Base-by-base conservation (phyloP, 495 filamentous ascomycete species). In the Hypomontagnella submonticulosa region DNA sequence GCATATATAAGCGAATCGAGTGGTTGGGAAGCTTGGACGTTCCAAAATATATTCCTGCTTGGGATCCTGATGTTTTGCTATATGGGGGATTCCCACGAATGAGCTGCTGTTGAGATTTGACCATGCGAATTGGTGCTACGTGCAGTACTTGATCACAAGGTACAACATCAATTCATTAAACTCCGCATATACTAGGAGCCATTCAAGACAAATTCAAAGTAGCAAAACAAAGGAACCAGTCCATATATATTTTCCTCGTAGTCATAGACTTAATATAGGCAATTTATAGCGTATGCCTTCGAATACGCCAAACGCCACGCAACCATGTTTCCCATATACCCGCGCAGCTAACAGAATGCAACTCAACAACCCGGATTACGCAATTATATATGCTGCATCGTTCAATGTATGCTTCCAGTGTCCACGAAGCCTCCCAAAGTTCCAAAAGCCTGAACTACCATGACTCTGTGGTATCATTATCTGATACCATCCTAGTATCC, bases 401-500 rank as follows among this genome's bases (percentile, higher is more conserved):
- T 33, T 20, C 46, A 13, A 43, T 43, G 1, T 37, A 32, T 33
- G 30, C 13, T 50, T 47, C 23, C 32, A 43, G 34, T 43, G 19
- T 34, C 41, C 42, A 7, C 1, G 12, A 13, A 4, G n/a, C n/a
- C 11, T 9, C 15, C 13, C 7, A 19, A 2, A 32, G 19, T 52
- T 7, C 4, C 10, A 33, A 49, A 50, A 34, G 3, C 4, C 16
- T 6, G 6, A 27, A 27, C 23, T 27, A 27, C 23, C 23, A 27
- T 6, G 23, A 27, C 23, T n/a, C n/a, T 6, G 23, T 27, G 23
- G 6, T 27, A 27, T 6, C 5, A 18, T 18, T 3, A n/a, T 11
- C 10, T 20, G 20, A 9, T 23, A 13, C 5, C 0, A 20, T 27
- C 15, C 64, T 65, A 77, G 46, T 79, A 78, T 36, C 69, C 71